Evolutionary conservation across 768 basidiomycete genomes (phyloP).

Genomic region (Leccinum disarticulatum): DNA sequence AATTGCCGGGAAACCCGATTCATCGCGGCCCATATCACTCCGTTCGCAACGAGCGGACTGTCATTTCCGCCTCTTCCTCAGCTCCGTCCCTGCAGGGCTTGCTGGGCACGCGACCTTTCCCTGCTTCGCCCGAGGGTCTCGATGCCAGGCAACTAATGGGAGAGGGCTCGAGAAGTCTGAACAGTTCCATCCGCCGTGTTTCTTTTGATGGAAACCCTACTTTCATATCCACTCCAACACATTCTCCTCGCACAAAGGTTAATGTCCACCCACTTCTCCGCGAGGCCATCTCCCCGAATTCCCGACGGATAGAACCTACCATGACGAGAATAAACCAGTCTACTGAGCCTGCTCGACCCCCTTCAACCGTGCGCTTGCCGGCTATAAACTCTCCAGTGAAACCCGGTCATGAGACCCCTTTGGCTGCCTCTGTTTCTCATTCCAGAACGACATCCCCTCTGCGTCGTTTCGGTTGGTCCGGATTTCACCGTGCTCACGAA

Average conservation of each 20-base stretch:
- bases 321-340: conserved; percentile 8
- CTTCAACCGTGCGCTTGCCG: conserved; percentile 12
- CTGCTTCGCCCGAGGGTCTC: conserved; percentile 13
- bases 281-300: conserved; percentile 8
- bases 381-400: conserved; percentile 15
- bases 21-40: conserved; percentile 35
- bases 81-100: conserved; percentile 39
- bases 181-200: conserved; percentile 50
- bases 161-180: conserved; percentile 41
- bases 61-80: conserved; percentile 44
- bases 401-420: conserved; percentile 28
- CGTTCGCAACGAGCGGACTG: conserved; percentile 33
- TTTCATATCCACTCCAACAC: conserved; percentile 35
- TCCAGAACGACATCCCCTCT: conserved; percentile 56
- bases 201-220: conserved; percentile 49
- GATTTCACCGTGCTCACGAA: conserved; percentile 50
- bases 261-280: conserved; percentile 22
- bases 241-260: conserved; percentile 36
- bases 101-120: conserved; percentile 21
- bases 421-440: conserved; percentile 32
- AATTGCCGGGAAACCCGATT: conserved; percentile 36
- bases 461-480: conserved; percentile 54
- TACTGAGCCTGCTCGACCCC: conserved; percentile 6
- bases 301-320: conserved; percentile 13
- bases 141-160: conserved; percentile 28